Percentiles rank a stretch among this genome's conserved stretches.
Conservation (phyloP, 805 yeast species). For the Saturnispora ahearnii region DNA sequence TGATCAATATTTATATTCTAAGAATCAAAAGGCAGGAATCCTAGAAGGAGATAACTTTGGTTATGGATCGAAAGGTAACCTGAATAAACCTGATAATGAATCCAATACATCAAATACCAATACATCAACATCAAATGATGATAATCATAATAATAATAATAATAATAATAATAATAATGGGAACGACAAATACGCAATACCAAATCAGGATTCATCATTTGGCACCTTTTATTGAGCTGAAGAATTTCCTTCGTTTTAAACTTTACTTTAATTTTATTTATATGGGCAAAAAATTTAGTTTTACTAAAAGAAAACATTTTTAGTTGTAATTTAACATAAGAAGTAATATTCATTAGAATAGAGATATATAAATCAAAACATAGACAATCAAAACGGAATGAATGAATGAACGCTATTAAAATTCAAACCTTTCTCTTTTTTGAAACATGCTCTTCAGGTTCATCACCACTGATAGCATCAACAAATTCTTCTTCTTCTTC, state of each 20-base stretch:
- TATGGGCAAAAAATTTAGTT: background rate
- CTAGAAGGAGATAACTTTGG: constrained; percentile 9
- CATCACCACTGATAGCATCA: constrained; percentile 21
- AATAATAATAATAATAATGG: constrained; percentile 14
- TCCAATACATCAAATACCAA: background rate
- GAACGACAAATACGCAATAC: background rate
- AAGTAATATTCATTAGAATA: background rate
- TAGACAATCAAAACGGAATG: background rate
- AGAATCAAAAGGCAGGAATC: background rate
- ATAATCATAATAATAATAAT: constrained; percentile 11
- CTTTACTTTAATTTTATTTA: background rate
- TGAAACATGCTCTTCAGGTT: constrained; percentile 13
- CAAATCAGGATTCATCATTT: constrained; percentile 2
- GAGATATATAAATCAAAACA: background rate
- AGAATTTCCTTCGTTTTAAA: background rate
- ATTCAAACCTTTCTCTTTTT: constrained; percentile 21
- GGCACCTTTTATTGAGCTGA: constrained; percentile 2
- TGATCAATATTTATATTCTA: background rate
- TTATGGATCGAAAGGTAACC: background rate
- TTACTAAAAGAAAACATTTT: too few relatives aligned
- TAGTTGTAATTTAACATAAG: too few relatives aligned
- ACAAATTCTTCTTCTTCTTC: constrained; percentile 21
- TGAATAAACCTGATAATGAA: background rate
- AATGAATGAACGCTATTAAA: too few relatives aligned
- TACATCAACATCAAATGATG: constrained; percentile 21